Base-by-base conservation (phyloP, 257 asterid genomes). In the Thymus quinquecostatus region DNA sequence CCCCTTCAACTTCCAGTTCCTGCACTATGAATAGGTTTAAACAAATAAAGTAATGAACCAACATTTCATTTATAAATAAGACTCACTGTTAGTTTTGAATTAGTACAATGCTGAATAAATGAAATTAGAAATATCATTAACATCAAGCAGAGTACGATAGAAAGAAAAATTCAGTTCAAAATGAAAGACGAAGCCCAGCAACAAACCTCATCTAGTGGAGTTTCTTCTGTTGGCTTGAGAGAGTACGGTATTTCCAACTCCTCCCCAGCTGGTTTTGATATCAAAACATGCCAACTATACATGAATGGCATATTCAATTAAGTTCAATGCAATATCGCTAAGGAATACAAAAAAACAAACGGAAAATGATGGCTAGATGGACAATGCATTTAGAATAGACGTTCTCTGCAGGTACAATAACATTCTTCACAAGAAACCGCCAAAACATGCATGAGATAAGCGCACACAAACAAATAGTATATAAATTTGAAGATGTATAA, bases 211-310 rank as follows among this genome's bases (percentile, higher is more conserved):
- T 92, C 98, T 50, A 89, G 96, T 68, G 96, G 85, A 48, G 82
- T 78, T 84, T 78, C 92, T 70, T 92, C 95, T 1, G 88, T 76
- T 40, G 68, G 64, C 85, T 87, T 86, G 78, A 95, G 78, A 71
- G 99, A 84, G 79, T 95, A 75, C 61, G 99, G 95, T 50, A 83
- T 70, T 77, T 83, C 92, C 89, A 95, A 76, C 50, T 81, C 86
- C 65, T 85, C 88, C 0, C 94, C 95, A 76, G 84, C 88, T 62
- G 99, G 99, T 86, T 83, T 92, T 68, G 95, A 86, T 77, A 95
- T 81, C 79, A 87, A 80, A 71, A 89, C 73, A 68, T 84, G 73
- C 98, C 99, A 91, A 74, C 99, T 94, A 89, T 84, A 83, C 49
- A 79, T 43, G 10, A 77, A 75, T 78, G 65, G 62, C 41, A 43